A percentile compares a stretch with the other conserved stretches of the same genome.
Conservation (phyloP, 2,329 filamentous ascomycete species). For the Epichloe sylvatica region DNA sequence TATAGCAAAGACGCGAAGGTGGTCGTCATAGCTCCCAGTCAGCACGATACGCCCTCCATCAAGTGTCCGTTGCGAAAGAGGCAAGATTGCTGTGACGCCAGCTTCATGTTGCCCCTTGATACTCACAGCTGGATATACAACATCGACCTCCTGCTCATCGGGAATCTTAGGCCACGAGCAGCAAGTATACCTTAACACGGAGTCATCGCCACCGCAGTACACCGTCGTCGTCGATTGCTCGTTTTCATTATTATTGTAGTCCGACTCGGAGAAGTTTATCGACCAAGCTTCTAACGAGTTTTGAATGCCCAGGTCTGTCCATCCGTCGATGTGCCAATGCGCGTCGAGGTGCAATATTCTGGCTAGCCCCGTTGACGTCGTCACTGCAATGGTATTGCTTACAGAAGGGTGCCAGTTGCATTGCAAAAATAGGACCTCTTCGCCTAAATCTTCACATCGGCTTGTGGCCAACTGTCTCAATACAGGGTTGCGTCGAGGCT, state of each 20-base stretch:
- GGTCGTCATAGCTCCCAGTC: constrained; percentile 87
- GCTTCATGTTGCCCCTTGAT: constrained; percentile 50
- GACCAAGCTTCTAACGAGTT: constrained; percentile 62
- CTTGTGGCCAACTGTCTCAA: constrained; percentile 30
- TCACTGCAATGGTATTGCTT: constrained; percentile 47
- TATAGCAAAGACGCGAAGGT: constrained; percentile 52
- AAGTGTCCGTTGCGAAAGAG: constrained; percentile 33
- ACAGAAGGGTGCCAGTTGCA: constrained; percentile 56
- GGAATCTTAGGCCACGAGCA: constrained; percentile 14
- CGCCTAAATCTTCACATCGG: constrained; percentile 34
- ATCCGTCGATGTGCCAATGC: constrained; percentile 24
- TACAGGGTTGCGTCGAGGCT: constrained; percentile 21
- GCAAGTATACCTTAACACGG: constrained; percentile 36
- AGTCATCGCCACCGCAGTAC: constrained; percentile 67
- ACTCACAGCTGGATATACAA: constrained; percentile 11
- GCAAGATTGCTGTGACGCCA: constrained; percentile 77
- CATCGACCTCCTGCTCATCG: constrained; percentile 5
- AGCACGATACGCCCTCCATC: constrained; percentile 46
- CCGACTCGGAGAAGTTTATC: constrained; percentile 39
- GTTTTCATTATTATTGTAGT: constrained; percentile 3
- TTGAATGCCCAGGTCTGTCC: constrained; percentile 26
- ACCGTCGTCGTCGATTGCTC: constrained; percentile 24
- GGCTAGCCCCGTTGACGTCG: constrained; percentile 55
- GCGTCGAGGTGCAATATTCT: constrained; percentile 36
- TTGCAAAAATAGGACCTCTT: constrained; percentile 53